Evolutionary conservation across 306 rosid species (phyloP).

Genomic region (Ormosia emarginata): DNA sequence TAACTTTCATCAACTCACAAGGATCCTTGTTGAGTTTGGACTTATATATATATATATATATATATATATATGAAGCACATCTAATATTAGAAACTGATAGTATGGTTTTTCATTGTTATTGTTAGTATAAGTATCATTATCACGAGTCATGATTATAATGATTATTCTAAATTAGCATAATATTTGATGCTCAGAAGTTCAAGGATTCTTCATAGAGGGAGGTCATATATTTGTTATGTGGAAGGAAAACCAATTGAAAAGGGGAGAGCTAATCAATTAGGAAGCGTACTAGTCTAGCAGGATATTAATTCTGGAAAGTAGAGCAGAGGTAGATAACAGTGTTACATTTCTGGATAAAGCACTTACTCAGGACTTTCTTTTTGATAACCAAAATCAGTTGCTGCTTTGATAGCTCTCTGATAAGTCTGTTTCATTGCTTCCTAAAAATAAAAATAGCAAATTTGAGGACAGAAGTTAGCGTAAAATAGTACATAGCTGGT

Average conservation of each 20-base stretch:
- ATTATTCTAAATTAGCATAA: too few species aligned
- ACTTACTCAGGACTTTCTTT: conserved; percentile 92
- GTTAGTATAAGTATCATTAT: too few species aligned
- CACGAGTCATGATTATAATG: too few species aligned
- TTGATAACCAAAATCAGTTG: conserved; percentile 67
- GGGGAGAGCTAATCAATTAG: neutral
- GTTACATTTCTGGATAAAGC: neutral
- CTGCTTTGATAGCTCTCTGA: conserved; percentile 82
- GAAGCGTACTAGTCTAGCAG: neutral
- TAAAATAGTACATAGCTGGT: neutral
- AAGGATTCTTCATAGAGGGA: neutral
- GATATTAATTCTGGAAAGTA: neutral
- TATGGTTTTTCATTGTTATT: too few species aligned
- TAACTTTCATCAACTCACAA: too few species aligned
- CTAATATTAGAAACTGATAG: too few species aligned
- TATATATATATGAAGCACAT: too few species aligned
- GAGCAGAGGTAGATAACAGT: neutral
- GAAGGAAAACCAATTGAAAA: neutral
- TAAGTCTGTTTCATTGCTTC: conserved; percentile 90
- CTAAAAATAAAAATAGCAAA: conserved; percentile 31
- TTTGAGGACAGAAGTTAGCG: neutral
- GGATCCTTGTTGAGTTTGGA: too few species aligned
- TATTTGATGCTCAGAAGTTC: neutral
- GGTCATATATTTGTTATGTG: neutral
- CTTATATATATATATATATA: too few species aligned